Evolutionary conservation across 2,329 filamentous ascomycete species (phyloP).

Genomic region (Trichoderma simmonsii): DNA sequence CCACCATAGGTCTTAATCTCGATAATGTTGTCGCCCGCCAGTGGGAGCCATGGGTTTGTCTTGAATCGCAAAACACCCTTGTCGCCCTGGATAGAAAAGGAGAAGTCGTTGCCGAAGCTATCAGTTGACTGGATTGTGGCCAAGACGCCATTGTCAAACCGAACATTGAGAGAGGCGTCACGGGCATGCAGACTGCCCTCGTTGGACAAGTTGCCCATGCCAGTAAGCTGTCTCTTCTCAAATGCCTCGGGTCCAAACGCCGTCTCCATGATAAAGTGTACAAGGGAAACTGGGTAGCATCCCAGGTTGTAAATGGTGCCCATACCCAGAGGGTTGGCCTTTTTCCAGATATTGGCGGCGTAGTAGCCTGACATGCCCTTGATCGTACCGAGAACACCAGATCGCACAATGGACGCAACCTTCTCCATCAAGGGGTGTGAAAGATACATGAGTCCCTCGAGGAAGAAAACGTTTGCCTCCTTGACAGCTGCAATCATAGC

Average conservation of each 20-base stretch:
- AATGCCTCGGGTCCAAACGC: conserved; percentile 25
- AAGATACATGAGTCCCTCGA: conserved; percentile 31
- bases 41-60: conserved; percentile 30
- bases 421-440: conserved; percentile 27
- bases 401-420: conserved; percentile 24
- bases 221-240: conserved; percentile 21
- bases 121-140: conserved; percentile 29
- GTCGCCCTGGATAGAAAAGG: conserved; percentile 26
- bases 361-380: conserved; percentile 27
- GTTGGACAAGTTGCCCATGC: conserved; percentile 25
- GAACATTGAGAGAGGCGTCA: conserved; percentile 25
- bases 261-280: conserved; percentile 27
- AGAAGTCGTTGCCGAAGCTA: conserved; percentile 28
- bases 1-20: conserved; percentile 25
- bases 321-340: conserved; percentile 29
- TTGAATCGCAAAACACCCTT: conserved; percentile 25
- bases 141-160: conserved; percentile 26
- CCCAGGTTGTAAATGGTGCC: conserved; percentile 32
- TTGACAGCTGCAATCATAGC: conserved; percentile 25
- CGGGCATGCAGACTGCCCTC: conserved; percentile 24
- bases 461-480: conserved; percentile 26
- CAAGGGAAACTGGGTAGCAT: conserved; percentile 29
- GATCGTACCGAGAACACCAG: conserved; percentile 24
- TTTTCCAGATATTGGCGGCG: conserved; percentile 28
- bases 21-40: conserved; percentile 26